Evolutionary conservation across 768 basidiomycete species (phyloP).

Genomic region (Calvatia gigantea): DNA sequence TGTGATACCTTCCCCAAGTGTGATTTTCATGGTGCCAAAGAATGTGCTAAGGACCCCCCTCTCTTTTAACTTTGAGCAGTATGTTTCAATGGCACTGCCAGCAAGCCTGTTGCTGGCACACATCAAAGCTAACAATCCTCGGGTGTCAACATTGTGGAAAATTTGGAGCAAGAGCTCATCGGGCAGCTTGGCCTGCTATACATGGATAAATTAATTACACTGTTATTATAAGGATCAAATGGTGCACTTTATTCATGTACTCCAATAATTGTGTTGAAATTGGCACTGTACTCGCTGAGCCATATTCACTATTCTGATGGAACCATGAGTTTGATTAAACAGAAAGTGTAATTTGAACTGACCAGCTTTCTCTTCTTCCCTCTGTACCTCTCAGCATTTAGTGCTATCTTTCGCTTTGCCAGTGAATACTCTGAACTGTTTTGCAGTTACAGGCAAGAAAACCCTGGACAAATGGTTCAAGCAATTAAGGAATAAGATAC

Average conservation of each 20-base stretch:
- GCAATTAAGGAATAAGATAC: too few relatives aligned
- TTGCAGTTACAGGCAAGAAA: too few relatives aligned
- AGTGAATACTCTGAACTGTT: too few relatives aligned
- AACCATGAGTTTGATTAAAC: neutral
- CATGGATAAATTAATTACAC: too few relatives aligned
- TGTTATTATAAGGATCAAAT: too few relatives aligned
- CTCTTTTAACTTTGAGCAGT: neutral
- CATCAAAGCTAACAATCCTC: neutral
- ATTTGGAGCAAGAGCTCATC: neutral
- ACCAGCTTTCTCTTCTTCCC: neutral
- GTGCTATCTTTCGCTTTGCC: neutral
- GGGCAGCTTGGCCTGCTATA: too few relatives aligned
- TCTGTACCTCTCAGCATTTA: neutral
- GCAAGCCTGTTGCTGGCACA: neutral
- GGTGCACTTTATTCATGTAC: too few relatives aligned
- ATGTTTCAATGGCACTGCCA: neutral
- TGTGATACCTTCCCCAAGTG: neutral
- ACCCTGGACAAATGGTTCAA: too few relatives aligned
- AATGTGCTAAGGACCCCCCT: neutral
- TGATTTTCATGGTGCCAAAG: neutral
- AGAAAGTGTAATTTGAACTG: neutral
- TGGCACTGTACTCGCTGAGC: neutral
- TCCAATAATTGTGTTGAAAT: neutral
- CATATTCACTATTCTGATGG: neutral
- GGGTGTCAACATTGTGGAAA: neutral